phyloP scores from a whole-genome alignment of 2,329 filamentous ascomycete species.

The Phialemonium atrogriseum region DNA sequence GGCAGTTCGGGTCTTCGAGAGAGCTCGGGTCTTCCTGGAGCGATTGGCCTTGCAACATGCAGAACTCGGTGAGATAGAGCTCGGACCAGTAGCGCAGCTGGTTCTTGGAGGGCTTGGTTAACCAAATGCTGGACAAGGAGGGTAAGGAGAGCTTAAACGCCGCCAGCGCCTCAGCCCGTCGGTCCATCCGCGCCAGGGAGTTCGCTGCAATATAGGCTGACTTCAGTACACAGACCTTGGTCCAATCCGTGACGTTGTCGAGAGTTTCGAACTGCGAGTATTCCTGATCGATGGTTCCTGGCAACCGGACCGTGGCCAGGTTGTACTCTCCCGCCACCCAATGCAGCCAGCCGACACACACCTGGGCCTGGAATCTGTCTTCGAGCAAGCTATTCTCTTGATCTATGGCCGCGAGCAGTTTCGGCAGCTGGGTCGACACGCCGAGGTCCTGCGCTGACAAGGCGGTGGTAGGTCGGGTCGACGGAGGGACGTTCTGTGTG shows the following conservation, averaged over 20 bases:
- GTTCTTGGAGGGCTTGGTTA: slow-evolving; percentile 42
- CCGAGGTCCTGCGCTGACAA: slow-evolving; percentile 35
- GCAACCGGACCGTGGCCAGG: slow-evolving; percentile 52
- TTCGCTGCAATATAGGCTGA: slow-evolving; percentile 69
- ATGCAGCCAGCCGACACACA: slow-evolving; percentile 79
- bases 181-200: slow-evolving; percentile 41
- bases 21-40: slow-evolving; percentile 41
- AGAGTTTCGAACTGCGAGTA: slow-evolving; percentile 42
- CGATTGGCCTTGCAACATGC: slow-evolving; percentile 57
- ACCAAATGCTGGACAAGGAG: slow-evolving; percentile 48
- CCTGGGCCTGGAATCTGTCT: slow-evolving; percentile 68
- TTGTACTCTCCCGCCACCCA: slow-evolving; percentile 66
- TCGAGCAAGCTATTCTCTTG: slow-evolving; percentile 44
- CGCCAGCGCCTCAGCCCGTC: slow-evolving; percentile 50
- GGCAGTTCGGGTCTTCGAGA: slow-evolving; percentile 42
- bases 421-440: slow-evolving; percentile 35
- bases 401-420: slow-evolving; percentile 49
- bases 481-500: slow-evolving; percentile 32
- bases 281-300: slow-evolving; percentile 51
- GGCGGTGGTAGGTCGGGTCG: slow-evolving; percentile 30
- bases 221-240: slow-evolving; percentile 73
- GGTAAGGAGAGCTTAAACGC: slow-evolving; percentile 60
- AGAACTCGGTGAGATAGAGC: slow-evolving; percentile 66
- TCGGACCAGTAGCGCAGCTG: slow-evolving; percentile 75
- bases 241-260: slow-evolving; percentile 62